Evolutionary conservation across 2,329 filamentous ascomycete species (phyloP).

Genomic region (Monilinia laxa): DNA sequence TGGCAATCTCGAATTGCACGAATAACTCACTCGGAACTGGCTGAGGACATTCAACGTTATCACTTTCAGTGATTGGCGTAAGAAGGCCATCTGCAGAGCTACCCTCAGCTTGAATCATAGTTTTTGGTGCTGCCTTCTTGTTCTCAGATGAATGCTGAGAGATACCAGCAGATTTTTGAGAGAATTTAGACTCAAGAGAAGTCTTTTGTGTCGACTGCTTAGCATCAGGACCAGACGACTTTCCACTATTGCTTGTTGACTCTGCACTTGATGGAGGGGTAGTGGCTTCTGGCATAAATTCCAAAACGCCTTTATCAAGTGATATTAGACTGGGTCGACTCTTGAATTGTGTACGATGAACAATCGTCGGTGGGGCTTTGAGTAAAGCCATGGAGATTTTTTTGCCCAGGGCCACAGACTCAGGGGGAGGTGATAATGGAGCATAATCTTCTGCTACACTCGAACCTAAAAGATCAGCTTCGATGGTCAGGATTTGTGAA

Average conservation of each 20-base stretch:
- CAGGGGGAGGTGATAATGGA: conserved; percentile 8
- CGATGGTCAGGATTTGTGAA: neutral
- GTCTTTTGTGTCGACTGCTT: conserved; percentile 40
- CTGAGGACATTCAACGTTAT: conserved; percentile 27
- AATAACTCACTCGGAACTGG: conserved; percentile 36
- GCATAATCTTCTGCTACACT: conserved; percentile 16
- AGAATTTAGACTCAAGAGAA: conserved; percentile 45
- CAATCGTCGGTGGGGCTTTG: conserved; percentile 45
- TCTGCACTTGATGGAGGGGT: conserved; percentile 36
- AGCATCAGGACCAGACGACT: conserved; percentile 36
- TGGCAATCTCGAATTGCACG: neutral
- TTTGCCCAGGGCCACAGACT: conserved; percentile 19
- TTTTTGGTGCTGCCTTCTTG: conserved; percentile 31
- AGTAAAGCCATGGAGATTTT: conserved; percentile 46
- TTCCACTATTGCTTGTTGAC: conserved; percentile 35
- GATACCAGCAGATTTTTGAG: conserved; percentile 37
- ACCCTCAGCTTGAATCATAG: conserved; percentile 26
- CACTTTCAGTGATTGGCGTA: conserved; percentile 36
- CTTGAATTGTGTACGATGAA: conserved; percentile 45
- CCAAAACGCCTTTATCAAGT: conserved; percentile 38
- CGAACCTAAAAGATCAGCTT: neutral
- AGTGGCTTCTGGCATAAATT: conserved; percentile 29
- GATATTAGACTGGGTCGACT: conserved; percentile 43
- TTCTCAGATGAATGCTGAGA: conserved; percentile 38
- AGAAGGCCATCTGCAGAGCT: conserved; percentile 33